Conservation (phyloP, 2,329 filamentous ascomycete species). For the Xylogone sp. region DNA sequence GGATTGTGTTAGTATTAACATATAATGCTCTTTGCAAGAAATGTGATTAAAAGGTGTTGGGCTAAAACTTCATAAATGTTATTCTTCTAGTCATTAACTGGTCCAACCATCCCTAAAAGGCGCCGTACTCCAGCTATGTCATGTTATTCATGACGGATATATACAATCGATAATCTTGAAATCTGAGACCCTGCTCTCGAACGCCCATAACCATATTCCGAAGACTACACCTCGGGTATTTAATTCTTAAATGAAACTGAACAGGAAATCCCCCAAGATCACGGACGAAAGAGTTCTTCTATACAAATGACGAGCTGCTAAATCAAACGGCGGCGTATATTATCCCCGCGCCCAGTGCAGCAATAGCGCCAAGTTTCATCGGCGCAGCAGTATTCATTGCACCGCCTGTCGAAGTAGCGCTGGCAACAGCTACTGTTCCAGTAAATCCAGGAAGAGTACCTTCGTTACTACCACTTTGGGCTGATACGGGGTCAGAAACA, state of each 20-base stretch:
- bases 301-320: neutral
- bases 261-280: neutral
- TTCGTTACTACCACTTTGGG: conserved; percentile 36
- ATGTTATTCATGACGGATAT: too few species aligned
- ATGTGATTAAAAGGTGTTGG: too few species aligned
- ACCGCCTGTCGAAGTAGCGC: neutral
- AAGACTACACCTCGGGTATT: too few species aligned
- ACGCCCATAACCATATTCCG: too few species aligned
- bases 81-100: too few species aligned
- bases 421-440: conserved; percentile 6
- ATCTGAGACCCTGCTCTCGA: too few species aligned
- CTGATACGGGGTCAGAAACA: conserved; percentile 45
- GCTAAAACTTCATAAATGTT: too few species aligned
- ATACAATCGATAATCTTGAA: too few species aligned
- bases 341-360: conserved; percentile 18
- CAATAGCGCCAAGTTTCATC: conserved; percentile 1
- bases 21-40: too few species aligned
- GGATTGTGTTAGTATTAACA: too few species aligned
- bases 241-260: neutral
- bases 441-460: neutral
- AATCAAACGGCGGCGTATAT: conserved; percentile 20
- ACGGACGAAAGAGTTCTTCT: neutral
- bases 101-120: too few species aligned
- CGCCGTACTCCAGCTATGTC: too few species aligned
- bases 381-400: conserved; percentile 10